Percentiles rank a stretch among this genome's conserved stretches.
Evolutionary conservation across 768 basidiomycete genomes (phyloP).

Genomic region (Termitomyces sp.): DNA sequence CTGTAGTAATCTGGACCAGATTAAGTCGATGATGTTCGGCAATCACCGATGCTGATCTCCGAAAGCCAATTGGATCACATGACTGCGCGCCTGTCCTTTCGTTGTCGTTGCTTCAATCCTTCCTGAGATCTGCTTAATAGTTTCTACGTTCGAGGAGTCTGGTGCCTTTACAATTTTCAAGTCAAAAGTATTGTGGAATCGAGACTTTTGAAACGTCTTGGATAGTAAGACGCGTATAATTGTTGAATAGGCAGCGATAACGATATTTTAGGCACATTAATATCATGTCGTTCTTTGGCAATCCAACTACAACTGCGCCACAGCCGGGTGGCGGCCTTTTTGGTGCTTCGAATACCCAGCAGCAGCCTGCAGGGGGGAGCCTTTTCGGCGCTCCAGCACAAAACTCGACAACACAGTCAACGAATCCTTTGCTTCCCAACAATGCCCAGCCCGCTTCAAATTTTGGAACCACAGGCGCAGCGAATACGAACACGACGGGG

Average conservation of each 20-base stretch:
- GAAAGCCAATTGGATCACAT: neutral
- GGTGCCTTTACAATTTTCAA: neutral
- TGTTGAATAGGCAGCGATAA: neutral
- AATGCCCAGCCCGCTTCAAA: conserved; percentile 11
- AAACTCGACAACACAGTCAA: conserved; percentile 2
- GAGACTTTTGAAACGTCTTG: neutral
- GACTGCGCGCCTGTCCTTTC: neutral
- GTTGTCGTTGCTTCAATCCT: neutral
- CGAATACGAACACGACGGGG: conserved; percentile 7
- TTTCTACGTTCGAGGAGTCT: neutral
- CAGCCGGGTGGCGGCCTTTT: conserved; percentile 19
- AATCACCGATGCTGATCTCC: neutral
- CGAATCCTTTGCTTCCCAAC: conserved; percentile 4
- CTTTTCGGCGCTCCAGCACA: conserved; percentile 21
- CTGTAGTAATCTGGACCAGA: neutral
- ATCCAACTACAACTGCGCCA: conserved; percentile 9
- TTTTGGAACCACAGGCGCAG: conserved; percentile 12
- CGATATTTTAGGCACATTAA: neutral
- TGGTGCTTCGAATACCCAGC: conserved; percentile 21
- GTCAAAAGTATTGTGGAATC: neutral
- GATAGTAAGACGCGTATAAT: conserved; percentile 5
- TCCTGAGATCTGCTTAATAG: neutral
- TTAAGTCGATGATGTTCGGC: neutral
- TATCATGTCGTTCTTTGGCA: conserved; percentile 17
- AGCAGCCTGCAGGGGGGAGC: conserved; percentile 19